Evolutionary conservation across 2,329 filamentous ascomycete species (phyloP).

Genomic region (Elsinoe ampelina): DNA sequence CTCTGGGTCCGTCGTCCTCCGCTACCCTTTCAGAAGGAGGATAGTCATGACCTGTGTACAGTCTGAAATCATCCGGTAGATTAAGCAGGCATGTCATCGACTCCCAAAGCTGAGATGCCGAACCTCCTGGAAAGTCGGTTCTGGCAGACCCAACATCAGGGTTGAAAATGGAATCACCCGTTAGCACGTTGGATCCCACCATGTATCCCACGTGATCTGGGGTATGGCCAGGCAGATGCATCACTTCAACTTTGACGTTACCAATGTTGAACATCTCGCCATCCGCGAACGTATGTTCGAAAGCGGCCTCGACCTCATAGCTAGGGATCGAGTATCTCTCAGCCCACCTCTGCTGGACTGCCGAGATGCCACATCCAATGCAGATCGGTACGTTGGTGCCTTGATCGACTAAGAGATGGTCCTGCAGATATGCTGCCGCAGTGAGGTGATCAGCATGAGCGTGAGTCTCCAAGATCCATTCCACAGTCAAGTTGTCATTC

Average conservation of each 20-base stretch:
- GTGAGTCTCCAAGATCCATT: constrained; percentile 53
- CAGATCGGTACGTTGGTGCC: constrained; percentile 37
- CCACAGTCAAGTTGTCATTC: constrained; percentile 40
- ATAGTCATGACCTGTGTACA: constrained; percentile 32
- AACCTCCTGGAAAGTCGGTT: constrained; percentile 30
- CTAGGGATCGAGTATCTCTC: constrained; percentile 38
- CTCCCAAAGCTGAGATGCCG: constrained; percentile 22
- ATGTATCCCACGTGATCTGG: constrained; percentile 53
- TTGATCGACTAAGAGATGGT: constrained; percentile 30
- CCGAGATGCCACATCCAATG: constrained; percentile 46
- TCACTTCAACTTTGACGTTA: constrained; percentile 33
- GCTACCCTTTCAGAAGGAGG: constrained; percentile 18
- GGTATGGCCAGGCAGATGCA: constrained; percentile 53
- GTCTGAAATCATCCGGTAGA: constrained; percentile 23
- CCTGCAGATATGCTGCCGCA: constrained; percentile 49
- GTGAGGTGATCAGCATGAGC: constrained; percentile 54
- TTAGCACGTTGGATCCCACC: constrained; percentile 38
- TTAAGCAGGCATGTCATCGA: constrained; percentile 24
- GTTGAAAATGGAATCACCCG: constrained; percentile 31
- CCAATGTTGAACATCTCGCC: constrained; percentile 47
- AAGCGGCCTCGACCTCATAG: constrained; percentile 38
- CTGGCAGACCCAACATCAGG: constrained; percentile 28
- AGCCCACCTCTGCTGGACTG: constrained; percentile 45
- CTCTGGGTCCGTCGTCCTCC: constrained; percentile 16
- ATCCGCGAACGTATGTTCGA: constrained; percentile 47